phyloP scores from a whole-genome alignment of 1,139 yeast genomes.

The Sugiyamaella sp. region DNA sequence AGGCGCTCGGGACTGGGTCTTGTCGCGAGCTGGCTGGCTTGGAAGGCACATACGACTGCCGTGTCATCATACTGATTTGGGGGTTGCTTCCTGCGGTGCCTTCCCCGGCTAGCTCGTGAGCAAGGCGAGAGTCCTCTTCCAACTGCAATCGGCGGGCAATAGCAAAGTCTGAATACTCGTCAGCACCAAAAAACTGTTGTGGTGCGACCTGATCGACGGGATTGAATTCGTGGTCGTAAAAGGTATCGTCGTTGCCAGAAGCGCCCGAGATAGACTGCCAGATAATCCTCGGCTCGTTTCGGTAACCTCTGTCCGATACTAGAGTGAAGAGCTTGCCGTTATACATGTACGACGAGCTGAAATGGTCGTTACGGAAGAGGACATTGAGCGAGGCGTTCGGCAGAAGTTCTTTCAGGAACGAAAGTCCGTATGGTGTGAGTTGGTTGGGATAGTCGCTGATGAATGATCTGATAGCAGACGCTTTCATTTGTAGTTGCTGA shows the following conservation, averaged over 20 bases:
- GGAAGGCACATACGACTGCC: too few species aligned
- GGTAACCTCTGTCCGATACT: slow-evolving; percentile 74
- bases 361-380: slow-evolving; percentile 85
- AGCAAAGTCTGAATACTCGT: slow-evolving; percentile 44
- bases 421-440: slow-evolving; percentile 65
- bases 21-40: too few species aligned
- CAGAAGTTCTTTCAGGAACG: slow-evolving; percentile 47
- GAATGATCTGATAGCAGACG: slow-evolving; percentile 45
- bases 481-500: too few species aligned
- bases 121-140: slow-evolving; percentile 61
- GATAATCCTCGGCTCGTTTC: slow-evolving; percentile 52
- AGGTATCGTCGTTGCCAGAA: slow-evolving; percentile 66
- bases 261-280: slow-evolving; percentile 78
- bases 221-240: slow-evolving; percentile 57
- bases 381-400: slow-evolving; percentile 57
- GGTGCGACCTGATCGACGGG: slow-evolving; percentile 15
- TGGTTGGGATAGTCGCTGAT: slow-evolving; percentile 63
- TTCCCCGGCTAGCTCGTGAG: slow-evolving; percentile 49
- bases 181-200: slow-evolving; percentile 13
- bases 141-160: slow-evolving; percentile 60
- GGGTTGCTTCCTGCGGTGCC: background rate
- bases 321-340: slow-evolving; percentile 57
- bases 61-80: background rate
- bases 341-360: slow-evolving; percentile 67
- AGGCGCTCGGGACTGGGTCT: too few species aligned